phyloP scores from a whole-genome alignment of 441 rosid genomes.

The Populus tomentosa region DNA sequence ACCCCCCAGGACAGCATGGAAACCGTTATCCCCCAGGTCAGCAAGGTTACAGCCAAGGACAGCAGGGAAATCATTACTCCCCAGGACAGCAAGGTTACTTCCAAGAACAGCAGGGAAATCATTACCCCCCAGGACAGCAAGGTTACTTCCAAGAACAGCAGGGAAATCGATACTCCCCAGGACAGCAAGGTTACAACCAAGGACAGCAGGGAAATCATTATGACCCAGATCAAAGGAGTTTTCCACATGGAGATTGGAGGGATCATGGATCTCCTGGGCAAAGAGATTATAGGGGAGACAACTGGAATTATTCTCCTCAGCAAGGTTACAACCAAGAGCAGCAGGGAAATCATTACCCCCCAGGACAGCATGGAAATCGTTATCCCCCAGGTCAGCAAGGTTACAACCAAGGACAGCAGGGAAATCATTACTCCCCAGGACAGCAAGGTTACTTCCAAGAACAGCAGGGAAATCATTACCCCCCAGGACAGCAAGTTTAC shows the following conservation, averaged over 20 bases:
- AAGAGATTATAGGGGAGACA: conserved; percentile 31
- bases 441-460: not conserved
- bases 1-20: conserved; percentile 18
- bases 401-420: not conserved
- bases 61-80: not conserved
- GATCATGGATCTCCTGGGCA: conserved; percentile 24
- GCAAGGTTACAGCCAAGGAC: not conserved
- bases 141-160: no score
- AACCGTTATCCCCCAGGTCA: conserved; percentile 11
- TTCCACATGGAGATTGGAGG: conserved; percentile 17
- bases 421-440: not conserved
- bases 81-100: not conserved
- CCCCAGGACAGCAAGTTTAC: not conserved
- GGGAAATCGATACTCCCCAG: no score
- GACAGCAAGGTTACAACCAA: not conserved
- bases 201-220: not conserved
- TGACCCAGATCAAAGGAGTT: conserved; percentile 27
- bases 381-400: not conserved
- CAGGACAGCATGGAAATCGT: no score
- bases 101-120: not conserved
- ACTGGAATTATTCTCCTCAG: no score
- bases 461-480: not conserved
- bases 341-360: not conserved
- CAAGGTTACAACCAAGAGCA: no score
- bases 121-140: no score